A percentile compares a stretch with the other conserved stretches of the same genome.
Conservation (phyloP, 225 moss, liverwort and hornwort genomes). For the Marchantia polymorpha region DNA sequence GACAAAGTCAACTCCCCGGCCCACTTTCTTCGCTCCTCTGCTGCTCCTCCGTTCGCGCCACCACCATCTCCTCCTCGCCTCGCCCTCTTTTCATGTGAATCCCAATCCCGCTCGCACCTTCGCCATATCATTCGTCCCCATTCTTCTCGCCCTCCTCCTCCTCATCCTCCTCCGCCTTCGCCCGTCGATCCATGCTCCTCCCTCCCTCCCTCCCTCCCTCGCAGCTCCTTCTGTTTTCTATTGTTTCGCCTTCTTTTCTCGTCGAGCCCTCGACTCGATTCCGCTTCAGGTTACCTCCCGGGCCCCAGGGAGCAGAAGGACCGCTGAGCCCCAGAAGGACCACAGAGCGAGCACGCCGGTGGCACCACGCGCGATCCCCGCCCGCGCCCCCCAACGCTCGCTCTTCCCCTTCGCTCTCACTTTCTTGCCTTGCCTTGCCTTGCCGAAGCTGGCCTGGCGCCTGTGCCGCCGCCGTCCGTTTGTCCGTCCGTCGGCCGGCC, state of each 20-base stretch:
- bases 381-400: slow-evolving; percentile 4
- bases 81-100: neutral
- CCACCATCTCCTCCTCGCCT: neutral
- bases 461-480: neutral
- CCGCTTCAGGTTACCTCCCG: neutral
- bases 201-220: neutral
- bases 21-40: slow-evolving; percentile 13
- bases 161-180: neutral
- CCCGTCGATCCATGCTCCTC: neutral
- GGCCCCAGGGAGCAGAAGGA: too few species aligned
- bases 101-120: neutral
- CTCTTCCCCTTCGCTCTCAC: neutral
- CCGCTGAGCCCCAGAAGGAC: too few species aligned
- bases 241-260: neutral
- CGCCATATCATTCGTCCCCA: neutral
- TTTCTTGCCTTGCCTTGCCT: neutral
- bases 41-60: neutral
- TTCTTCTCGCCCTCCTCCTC: neutral
- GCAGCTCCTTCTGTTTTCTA: neutral
- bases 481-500: neutral
- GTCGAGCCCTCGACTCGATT: neutral
- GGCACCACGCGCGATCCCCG: neutral
- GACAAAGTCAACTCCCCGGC: slow-evolving; percentile 9
- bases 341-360: neutral
- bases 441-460: neutral